phyloP scores from a whole-genome alignment of 2,329 filamentous ascomycete species.

The Nigrograna mackinnonii region DNA sequence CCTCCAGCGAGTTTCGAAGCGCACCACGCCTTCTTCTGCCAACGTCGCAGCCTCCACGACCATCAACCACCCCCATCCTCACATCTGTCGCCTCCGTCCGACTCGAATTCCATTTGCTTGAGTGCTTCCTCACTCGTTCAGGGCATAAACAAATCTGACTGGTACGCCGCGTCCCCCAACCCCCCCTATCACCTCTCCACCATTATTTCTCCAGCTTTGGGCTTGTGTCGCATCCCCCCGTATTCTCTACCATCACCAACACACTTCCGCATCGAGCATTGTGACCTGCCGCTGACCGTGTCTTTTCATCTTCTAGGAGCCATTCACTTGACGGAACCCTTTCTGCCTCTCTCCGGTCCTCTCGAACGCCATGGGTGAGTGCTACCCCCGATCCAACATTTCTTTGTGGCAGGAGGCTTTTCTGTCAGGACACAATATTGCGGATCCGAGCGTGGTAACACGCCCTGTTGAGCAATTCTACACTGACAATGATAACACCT shows the following conservation, averaged over 20 bases:
- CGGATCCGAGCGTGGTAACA: too few species aligned
- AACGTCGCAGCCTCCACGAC: conserved; percentile 33
- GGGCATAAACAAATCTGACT: conserved; percentile 39
- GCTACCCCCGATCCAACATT: conserved; percentile 5
- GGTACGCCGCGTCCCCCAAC: conserved; percentile 32
- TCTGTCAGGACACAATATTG: too few species aligned
- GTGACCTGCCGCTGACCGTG: conserved; percentile 22
- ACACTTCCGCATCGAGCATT: conserved; percentile 15
- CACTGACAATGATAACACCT: not conserved
- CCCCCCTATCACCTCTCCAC: conserved; percentile 25
- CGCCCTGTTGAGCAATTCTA: too few species aligned
- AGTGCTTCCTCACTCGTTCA: conserved; percentile 35
- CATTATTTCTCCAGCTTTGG: conserved; percentile 33
- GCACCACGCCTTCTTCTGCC: conserved; percentile 36
- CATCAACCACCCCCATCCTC: conserved; percentile 26
- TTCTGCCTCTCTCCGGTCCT: conserved; percentile 31
- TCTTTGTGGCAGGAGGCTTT: not conserved
- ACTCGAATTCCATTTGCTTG: conserved; percentile 30
- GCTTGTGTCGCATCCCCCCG: conserved; percentile 34
- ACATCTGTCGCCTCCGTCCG: conserved; percentile 18
- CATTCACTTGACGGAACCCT: conserved; percentile 33
- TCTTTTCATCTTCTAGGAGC: conserved; percentile 27
- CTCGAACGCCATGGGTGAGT: conserved; percentile 44
- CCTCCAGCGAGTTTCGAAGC: conserved; percentile 31
- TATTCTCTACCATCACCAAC: conserved; percentile 30